These are phyloP conservation scores for Malus hybrid DNA, from an alignment of 331 rosid species.

Conservation along the genomic window DNA sequence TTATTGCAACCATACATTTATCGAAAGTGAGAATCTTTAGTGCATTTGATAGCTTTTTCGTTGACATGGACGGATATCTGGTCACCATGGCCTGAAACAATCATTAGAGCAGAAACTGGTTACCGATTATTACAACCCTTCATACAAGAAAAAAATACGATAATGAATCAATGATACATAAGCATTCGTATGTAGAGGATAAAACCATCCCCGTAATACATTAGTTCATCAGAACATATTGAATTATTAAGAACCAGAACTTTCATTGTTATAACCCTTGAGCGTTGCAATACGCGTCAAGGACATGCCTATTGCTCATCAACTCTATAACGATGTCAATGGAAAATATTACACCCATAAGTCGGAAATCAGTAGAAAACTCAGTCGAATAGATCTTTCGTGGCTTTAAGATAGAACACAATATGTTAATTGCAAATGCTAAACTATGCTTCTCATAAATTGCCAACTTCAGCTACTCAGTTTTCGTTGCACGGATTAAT, in stretches of 20 bases:
- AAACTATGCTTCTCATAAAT: no score
- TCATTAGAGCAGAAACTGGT: neutral
- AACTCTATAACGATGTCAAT: no score
- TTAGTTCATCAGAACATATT: no score
- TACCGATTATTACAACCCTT: neutral
- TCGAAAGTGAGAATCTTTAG: constrained; percentile 50
- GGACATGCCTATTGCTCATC: no score
- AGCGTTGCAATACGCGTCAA: no score
- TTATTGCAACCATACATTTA: constrained; percentile 84
- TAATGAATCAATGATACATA: no score
- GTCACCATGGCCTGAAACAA: constrained; percentile 83
- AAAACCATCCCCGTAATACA: no score
- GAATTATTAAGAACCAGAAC: no score
- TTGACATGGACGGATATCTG: constrained; percentile 63
- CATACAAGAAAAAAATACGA: no score
- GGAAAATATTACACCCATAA: neutral
- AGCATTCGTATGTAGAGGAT: no score
- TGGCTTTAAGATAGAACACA: neutral
- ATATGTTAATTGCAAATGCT: neutral
- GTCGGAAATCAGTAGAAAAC: neutral
- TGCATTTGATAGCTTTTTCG: constrained; percentile 71
- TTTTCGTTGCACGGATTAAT: neutral
- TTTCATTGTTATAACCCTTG: no score
- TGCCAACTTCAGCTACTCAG: neutral
- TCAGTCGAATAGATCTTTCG: neutral